A percentile compares a stretch with the other conserved stretches of the same genome.
These are phyloP conservation scores for Neltuma alba DNA, from an alignment of 306 rosid species.

Conservation along the genomic window DNA sequence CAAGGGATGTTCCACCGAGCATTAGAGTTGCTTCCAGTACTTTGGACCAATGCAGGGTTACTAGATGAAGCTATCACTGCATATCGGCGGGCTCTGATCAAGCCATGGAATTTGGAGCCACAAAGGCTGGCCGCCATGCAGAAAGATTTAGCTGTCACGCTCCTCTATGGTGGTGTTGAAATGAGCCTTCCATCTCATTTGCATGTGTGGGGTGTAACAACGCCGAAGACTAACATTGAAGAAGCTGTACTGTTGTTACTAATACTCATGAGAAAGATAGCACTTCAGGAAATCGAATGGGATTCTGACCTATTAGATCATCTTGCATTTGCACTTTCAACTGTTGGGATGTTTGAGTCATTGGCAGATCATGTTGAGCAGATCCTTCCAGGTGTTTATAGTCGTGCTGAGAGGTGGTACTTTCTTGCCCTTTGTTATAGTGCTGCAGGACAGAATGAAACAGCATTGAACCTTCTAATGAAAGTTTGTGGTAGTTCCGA, in stretches of 20 bases:
- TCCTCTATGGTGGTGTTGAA: slow-evolving; percentile 86
- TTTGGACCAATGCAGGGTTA: slow-evolving; percentile 75
- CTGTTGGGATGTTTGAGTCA: slow-evolving; percentile 64
- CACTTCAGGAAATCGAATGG: slow-evolving; percentile 66
- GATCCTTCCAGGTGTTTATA: slow-evolving; percentile 70
- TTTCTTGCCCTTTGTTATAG: slow-evolving; percentile 89
- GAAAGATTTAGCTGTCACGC: slow-evolving; percentile 71
- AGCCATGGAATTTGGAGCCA: slow-evolving; percentile 87
- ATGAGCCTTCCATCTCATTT: slow-evolving; percentile 60
- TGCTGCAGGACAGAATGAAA: slow-evolving; percentile 71
- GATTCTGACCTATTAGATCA: slow-evolving; percentile 79
- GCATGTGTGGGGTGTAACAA: slow-evolving; percentile 57
- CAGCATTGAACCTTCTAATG: slow-evolving; percentile 73
- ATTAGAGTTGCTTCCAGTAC: slow-evolving; percentile 74
- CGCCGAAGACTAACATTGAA: slow-evolving; percentile 63
- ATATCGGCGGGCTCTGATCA: slow-evolving; percentile 66
- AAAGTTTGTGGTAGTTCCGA: slow-evolving; percentile 81
- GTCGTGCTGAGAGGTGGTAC: slow-evolving; percentile 83
- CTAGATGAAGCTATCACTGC: slow-evolving; percentile 79
- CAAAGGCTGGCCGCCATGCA: slow-evolving; percentile 64
- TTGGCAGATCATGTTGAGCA: slow-evolving; percentile 79
- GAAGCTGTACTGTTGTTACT: slow-evolving; percentile 79
- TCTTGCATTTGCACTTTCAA: slow-evolving; percentile 80
- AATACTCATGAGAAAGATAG: slow-evolving; percentile 65
- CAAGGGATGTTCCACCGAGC: slow-evolving; percentile 84